Evolutionary conservation across 2,329 filamentous ascomycete species (phyloP), one percentile per base, ranked within the genome.

Genomic region (Calonectria crousiana): DNA sequence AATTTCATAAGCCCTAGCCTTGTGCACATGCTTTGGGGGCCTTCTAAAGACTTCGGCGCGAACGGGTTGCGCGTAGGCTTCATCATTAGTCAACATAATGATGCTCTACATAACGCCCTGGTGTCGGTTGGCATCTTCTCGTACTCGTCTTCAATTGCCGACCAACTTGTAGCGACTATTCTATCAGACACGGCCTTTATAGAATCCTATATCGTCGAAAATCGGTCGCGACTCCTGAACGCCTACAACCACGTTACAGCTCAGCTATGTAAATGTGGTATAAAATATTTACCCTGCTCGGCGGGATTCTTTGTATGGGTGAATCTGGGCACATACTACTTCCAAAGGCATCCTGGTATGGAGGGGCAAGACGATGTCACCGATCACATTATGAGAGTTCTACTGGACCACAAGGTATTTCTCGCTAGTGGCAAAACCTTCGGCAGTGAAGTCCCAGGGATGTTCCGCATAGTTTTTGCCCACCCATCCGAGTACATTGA

Each of bases 251-350:
- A 84, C n/a, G 83, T 86, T 0, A 83, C 82, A 0, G 41, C 64
- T 0, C 86, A 83, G 75, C 82, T 89, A 2, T 79, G 79, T 20
- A 74, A 82, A 2, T 81, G 87, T 16, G 79, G 80, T 1, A 87
- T 91, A n/a, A 79, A 84, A n/a, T 89, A 89, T 75, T 83, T 86
- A 0, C 80, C 84, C 0, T 87, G 88, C 0, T 84, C 82, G 4
- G 89, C 89, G 0, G 89, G 85, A 0, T 90, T 91, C 78, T 91
- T 91, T 76, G 77, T 91, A 0, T 91, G 89, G 88, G 82, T 89
- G 2, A 83, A 90, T 75, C 81, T 91, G 3, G 83, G 84, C 4
- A 76, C 78, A 26, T 79, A 76, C 10, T 85, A 83, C 36, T 68
- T 44, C 23, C 68, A 67, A 64, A 73, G 73, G 1, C 77, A 80